Conservation (phyloP, 768 basidiomycete genomes). For the Suillus americanus region DNA sequence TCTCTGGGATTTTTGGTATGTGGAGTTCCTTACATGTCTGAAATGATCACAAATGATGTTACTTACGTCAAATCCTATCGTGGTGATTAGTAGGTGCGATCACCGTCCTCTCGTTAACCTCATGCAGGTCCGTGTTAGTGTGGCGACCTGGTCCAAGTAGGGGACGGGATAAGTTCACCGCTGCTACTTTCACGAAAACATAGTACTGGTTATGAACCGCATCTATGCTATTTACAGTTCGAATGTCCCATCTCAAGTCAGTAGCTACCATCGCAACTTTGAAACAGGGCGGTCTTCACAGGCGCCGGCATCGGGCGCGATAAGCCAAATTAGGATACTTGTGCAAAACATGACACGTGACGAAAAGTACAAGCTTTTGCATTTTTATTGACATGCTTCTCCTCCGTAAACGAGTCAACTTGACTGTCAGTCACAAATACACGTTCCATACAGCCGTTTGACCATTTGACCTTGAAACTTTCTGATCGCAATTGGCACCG, state of each 20-base stretch:
- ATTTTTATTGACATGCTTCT: neutral
- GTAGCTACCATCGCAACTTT: neutral
- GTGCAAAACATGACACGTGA: neutral
- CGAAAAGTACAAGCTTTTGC: neutral
- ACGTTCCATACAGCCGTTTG: neutral
- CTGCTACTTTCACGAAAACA: neutral
- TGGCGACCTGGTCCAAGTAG: neutral
- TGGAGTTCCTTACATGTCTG: neutral
- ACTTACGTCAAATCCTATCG: constrained; percentile 1
- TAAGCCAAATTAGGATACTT: neutral
- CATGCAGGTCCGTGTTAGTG: neutral
- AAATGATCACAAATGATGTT: neutral
- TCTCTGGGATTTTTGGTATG: neutral
- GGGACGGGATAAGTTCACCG: neutral
- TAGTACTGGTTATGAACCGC: neutral
- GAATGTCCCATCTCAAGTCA: no score
- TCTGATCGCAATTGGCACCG: neutral
- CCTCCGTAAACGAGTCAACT: neutral
- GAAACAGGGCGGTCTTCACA: neutral
- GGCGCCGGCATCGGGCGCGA: neutral
- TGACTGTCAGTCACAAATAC: neutral
- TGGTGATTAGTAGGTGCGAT: neutral
- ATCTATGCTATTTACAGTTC: neutral
- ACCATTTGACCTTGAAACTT: neutral
- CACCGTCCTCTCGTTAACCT: neutral